Evolutionary conservation across 768 basidiomycete genomes (phyloP), one percentile per base, ranked within the genome.

Genomic region (Boletus rex-veris): DNA sequence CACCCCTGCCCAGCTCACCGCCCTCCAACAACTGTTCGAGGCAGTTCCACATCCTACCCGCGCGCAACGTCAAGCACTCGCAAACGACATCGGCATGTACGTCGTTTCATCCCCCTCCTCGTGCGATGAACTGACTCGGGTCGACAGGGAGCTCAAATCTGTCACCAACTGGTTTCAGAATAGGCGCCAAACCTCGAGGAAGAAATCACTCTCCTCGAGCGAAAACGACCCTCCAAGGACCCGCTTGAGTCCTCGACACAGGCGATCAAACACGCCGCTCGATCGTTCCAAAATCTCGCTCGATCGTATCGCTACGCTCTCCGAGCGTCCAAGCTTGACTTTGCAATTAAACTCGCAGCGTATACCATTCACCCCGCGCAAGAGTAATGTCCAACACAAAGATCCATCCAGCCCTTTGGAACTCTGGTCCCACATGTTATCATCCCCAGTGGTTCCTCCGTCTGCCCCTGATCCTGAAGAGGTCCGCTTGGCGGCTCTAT

Each of bases 111-210:
- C 24, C 42, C 31, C 44, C 7, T 3, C 16, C 15, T 21, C 18
- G 11, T 5, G 26, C 31, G 15, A 39, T 38, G 10, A 38, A 11
- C 55, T 61, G 44, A 69, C 54, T 18, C 35, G 12, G 16, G 15
- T 21, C 15, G 36, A 39, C 18, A 85, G 84, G 84, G 83, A 85
- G 65, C 74, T 79, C 28, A 84, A 83, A 60, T 84, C 83, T 1
- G 83, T 85, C 49, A 85, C 86, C 11, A 85, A 88, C 46, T 90
- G 88, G 88, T 89, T 89, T 65, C 88, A 90, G 68, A 90, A 90
- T 70, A 87, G 80, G 70, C 84, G 88, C 18, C 86, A 89, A 60
- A 84, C 67, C 16, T 60, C 59, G 11, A 60, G 62, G 49, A 66
- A 45, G 45, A 70, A 63, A 53, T 61, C 59, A 1, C 54, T 30